Percentiles rank a stretch among this genome's conserved stretches.
These are phyloP conservation scores for Hydrangea macrophylla DNA, from an alignment of 148 eudicot species.

Conservation along the genomic window DNA sequence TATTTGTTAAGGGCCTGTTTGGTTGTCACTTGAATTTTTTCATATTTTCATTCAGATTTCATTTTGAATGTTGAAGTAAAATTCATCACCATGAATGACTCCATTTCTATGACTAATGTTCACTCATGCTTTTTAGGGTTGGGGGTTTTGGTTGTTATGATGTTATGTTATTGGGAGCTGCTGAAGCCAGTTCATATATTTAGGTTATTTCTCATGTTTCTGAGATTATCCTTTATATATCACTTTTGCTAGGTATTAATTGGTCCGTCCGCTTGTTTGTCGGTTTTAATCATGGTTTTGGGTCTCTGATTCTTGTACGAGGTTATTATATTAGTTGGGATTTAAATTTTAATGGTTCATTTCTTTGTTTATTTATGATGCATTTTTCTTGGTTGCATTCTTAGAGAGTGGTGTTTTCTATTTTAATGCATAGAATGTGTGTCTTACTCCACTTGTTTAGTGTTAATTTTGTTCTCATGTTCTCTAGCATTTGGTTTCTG, in stretches of 20 bases:
- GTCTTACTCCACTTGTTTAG: neutral
- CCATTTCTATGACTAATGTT: constrained; percentile 2
- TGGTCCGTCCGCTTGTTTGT: neutral
- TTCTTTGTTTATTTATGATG: neutral
- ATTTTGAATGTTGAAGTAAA: too few species aligned
- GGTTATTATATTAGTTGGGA: neutral
- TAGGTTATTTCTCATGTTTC: neutral
- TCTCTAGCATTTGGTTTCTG: neutral
- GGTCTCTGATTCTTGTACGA: neutral
- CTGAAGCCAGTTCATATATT: neutral
- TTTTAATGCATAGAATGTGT: too few species aligned
- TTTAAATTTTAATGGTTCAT: neutral
- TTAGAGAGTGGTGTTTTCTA: neutral
- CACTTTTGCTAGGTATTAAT: too few species aligned
- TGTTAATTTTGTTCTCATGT: neutral
- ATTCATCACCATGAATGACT: too few species aligned
- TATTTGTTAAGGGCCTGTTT: neutral
- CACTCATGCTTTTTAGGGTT: constrained; percentile 1
- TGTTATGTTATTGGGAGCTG: neutral
- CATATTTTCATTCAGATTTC: too few species aligned
- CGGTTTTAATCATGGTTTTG: neutral
- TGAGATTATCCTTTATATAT: too few species aligned
- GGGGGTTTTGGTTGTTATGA: constrained; percentile 7
- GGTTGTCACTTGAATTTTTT: too few species aligned
- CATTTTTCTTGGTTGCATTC: neutral